These are phyloP conservation scores for Stachybotrys chlorohalonatus DNA, from an alignment of 2,329 filamentous ascomycete species.

Conservation along the genomic window DNA sequence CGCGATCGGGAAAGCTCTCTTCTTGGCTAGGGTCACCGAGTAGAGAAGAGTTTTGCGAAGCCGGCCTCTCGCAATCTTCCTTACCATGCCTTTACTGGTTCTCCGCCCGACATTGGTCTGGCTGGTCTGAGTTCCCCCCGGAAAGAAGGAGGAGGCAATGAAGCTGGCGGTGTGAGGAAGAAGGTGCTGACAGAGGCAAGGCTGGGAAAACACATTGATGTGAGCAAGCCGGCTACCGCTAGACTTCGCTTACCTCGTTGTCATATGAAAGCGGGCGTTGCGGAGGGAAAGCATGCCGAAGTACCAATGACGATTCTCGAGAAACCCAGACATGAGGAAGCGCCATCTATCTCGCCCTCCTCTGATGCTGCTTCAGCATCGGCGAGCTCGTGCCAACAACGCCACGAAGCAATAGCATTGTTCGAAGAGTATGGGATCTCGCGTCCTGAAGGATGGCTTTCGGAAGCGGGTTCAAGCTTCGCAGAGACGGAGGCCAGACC, in stretches of 20 bases:
- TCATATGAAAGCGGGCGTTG: not conserved
- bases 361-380: constrained; percentile 12
- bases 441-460: constrained; percentile 35
- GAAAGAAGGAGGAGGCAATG: not conserved
- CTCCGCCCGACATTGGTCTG: not conserved
- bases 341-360: constrained; percentile 1
- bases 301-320: not conserved
- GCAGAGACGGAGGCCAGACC: constrained; percentile 7
- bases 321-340: not conserved
- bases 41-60: constrained; percentile 12
- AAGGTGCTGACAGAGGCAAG: not conserved
- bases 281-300: not conserved
- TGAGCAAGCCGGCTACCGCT: not conserved
- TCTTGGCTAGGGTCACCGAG: constrained; percentile 17
- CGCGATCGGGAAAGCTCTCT: constrained; percentile 14
- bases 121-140: not conserved
- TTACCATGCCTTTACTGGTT: constrained; percentile 1
- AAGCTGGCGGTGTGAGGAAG: not conserved
- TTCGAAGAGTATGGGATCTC: constrained; percentile 38
- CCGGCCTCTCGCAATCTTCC: constrained; percentile 13
- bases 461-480: constrained; percentile 22
- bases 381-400: constrained; percentile 24
- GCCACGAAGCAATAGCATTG: constrained; percentile 34
- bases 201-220: not conserved
- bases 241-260: not conserved